These are phyloP conservation scores for Umbilicus rupestris DNA, from an alignment of 164 flowering plant species.

Conservation along the genomic window DNA sequence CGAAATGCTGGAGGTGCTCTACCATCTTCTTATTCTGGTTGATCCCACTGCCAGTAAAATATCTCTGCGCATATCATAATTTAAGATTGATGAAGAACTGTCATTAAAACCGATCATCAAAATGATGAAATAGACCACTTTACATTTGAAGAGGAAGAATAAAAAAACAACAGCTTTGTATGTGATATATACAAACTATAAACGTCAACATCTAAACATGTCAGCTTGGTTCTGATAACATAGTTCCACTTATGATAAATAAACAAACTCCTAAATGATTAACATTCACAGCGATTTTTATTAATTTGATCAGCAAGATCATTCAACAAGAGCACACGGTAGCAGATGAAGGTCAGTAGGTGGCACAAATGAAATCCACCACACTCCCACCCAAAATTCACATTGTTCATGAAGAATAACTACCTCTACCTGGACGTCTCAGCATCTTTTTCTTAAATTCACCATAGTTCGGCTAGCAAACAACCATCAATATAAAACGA, in stretches of 20 bases:
- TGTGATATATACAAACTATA: background rate
- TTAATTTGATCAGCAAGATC: too few species aligned
- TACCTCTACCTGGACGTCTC: too few species aligned
- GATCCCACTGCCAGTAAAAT: background rate
- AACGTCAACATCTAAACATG: background rate
- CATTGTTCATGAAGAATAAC: too few species aligned
- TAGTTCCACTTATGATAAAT: background rate
- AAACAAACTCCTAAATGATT: background rate
- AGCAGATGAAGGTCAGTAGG: too few species aligned
- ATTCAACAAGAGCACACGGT: too few species aligned
- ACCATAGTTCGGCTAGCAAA: background rate
- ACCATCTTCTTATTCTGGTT: constrained; percentile 55
- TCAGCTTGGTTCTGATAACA: background rate
- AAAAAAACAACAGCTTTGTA: background rate
- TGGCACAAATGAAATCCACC: too few species aligned
- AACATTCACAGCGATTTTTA: too few species aligned
- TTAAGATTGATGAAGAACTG: background rate
- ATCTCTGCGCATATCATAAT: background rate
- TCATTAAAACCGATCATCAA: background rate
- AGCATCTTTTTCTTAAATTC: too few species aligned
- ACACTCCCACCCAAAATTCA: too few species aligned
- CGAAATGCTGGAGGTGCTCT: constrained; percentile 50
- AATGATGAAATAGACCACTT: background rate
- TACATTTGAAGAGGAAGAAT: background rate
- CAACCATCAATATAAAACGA: background rate